Base-by-base conservation (phyloP, 768 basidiomycete genomes). In the Mrakia frigida region DNA sequence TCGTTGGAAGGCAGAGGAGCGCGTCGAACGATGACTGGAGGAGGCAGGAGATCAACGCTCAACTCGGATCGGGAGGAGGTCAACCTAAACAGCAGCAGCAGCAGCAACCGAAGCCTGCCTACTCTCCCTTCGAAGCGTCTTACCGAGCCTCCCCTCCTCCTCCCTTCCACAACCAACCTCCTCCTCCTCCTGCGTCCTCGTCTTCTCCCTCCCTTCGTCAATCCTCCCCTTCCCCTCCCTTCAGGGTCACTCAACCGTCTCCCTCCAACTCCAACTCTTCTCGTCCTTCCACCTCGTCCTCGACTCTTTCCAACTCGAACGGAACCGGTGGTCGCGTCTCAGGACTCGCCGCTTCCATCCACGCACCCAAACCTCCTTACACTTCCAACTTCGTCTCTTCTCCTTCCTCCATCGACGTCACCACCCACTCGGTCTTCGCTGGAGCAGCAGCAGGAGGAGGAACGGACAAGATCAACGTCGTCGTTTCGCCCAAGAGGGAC, bases 401-500 rank as follows among this genome's bases (percentile, higher is more conserved):
- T 21, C 18, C 46, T 3, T 46, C 43, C 9, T 56, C 52, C 21
- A 21, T 21, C 18, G 23, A 53, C 35, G 37, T 14, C 6, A 14
- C 23, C 65, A 18, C 16, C 33, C 21, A 25, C 14, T n/a, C n/a
- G n/a, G 6, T 3, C 37, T 5, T 37, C 65, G 25, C n/a, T 31
- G 31, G 6, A 25, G n/a, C 6, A n/a, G n/a, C n/a, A 7, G 28
- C 18, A 7, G n/a, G 61, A 59, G 25, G 23, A 11, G 18, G 28
- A 6, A n/a, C 39, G 37, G 69, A 70, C n/a, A 46, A 52, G 69
- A 53, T 74, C 53, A 33, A n/a, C 25, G 28, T 76, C 70, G 46
- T 76, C 46, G 23, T 43, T 18, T 72, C 75, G 16, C 70, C 75
- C 0, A 35, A 67, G 46, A 41, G 75, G 31, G 70, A 76, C 33